Base-by-base conservation (phyloP, 345 rosid genomes). In the Garcia nutans region DNA sequence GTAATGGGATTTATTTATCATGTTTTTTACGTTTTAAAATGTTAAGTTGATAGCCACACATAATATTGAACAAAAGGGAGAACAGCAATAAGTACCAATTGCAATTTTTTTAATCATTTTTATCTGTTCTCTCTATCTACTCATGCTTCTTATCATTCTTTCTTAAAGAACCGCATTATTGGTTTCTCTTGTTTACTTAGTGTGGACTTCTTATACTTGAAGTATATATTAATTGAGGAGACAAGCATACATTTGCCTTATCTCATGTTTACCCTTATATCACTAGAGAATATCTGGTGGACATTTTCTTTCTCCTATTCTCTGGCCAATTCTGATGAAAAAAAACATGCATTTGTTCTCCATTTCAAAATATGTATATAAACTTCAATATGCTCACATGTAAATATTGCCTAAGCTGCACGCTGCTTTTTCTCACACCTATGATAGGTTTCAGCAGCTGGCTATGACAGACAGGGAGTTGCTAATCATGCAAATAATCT, bases 401-500 rank as follows among this genome's bases (percentile, higher is more conserved):
- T 54, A 16, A 17, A 17, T 17, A 54, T 54, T 54, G 58, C 16
- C 58, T 1, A 54, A 60, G 65, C 26, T 60, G 2, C 8, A 0
- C 10, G 5, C 50, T 9, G 50, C 50, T 9, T 47, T 47, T 47
- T 65, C 17, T 68, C 12, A 22, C 60, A 65, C 58, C 49, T 74
- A 8, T 76, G 76, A 66, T 80, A 96, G 99, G 98, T 96, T 73
- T 83, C 93, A 57, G 95, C 97, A 79, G 97, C 97, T 79, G 92
- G 97, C 54, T 96, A 96, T 72, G 95, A 96, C 81, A 89, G 97
- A 64, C 95, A 91, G 78, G 98, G 93, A 75, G 98, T 96, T 78
- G 98, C 98, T 52, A 97, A 93, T 83, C 99, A 93, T 74, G 99
- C 99, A 26, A 96, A 89, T 78, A 93, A 93, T 73, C 87, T 96